Base-by-base conservation (phyloP, 257 asterid genomes). In the Voacanga thouarsii region DNA sequence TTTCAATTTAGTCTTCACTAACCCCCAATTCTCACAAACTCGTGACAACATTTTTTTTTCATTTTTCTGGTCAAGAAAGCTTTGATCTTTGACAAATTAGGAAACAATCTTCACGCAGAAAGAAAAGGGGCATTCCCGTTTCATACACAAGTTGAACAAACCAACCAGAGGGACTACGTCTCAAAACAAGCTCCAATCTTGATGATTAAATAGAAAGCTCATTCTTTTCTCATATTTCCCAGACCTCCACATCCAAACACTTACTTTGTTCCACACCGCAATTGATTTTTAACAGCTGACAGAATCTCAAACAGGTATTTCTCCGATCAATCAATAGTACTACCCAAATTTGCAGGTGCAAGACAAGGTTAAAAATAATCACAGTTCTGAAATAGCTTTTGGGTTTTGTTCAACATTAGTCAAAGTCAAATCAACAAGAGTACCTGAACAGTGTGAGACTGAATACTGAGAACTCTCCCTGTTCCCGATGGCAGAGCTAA, bases 381-480 rank as follows among this genome's bases (percentile, higher is more conserved):
- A 24, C 71, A 21, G 16, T 53, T 33, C 37, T 24, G 57, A 11
- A 77, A 71, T 53, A 45, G 76, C 61, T 9, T 45, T 21, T 45
- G 44, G 28, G 14, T 55, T 28, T 72, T 7, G 41, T 59, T 53
- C 41, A 24, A 44, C 55, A 44, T 39, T 23, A 61, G 49, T 39
- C 59, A 75, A 67, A 72, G 71, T n/a, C 57, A 49, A 49, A 80
- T 10, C 16, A 64, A 75, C 51, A 64, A 57, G 80, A 76, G 33
- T 72, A 95, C 98, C 98, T 95, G 99, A 85, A 95, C 97, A 56
- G 98, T 95, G 86, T 91, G 99, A 67, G 99, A 95, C 85, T 95
- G 98, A 82, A 95, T 93, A 83, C 98, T 93, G 33, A 93, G 91
- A 65, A 95, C 96, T 83, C 99, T 96, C 49, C 99, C 99, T 37